phyloP scores from a whole-genome alignment of 2,329 filamentous ascomycete species.

The Alternaria infectoria region DNA sequence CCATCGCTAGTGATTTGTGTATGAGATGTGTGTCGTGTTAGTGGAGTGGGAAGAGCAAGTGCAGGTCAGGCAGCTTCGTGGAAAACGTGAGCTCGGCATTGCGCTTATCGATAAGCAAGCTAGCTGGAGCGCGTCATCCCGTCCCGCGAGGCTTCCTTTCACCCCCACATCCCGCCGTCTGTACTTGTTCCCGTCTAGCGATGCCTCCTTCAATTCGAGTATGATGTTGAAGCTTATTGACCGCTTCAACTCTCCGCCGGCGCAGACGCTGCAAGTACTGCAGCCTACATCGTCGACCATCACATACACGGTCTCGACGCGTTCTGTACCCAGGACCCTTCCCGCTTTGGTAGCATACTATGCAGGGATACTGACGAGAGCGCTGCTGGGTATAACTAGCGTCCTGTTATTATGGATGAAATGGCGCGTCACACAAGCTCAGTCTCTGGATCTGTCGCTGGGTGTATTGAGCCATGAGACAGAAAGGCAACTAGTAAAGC shows the following conservation, averaged over 20 bases:
- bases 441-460: constrained; percentile 1
- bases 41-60: neutral
- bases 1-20: constrained; percentile 2
- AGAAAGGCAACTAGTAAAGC: constrained; percentile 34
- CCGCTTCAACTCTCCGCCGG: constrained; percentile 35
- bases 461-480: constrained; percentile 9
- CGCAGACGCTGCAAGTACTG: constrained; percentile 31
- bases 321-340: constrained; percentile 59
- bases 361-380: constrained; percentile 54
- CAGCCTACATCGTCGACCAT: constrained; percentile 79
- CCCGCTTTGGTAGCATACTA: constrained; percentile 54
- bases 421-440: constrained; percentile 20
- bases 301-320: constrained; percentile 89
- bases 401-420: constrained; percentile 45
- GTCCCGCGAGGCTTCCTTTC: neutral
- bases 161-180: constrained; percentile 6
- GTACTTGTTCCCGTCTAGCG: neutral
- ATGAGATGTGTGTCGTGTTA: neutral
- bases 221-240: constrained; percentile 29
- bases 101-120: constrained; percentile 8
- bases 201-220: neutral
- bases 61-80: neutral
- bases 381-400: constrained; percentile 52
- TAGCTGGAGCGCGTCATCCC: constrained; percentile 15
- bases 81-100: neutral